These are phyloP conservation scores for Agaricales sp. DNA, from an alignment of 1,284 basidiomycete genomes.

Conservation along the genomic window DNA sequence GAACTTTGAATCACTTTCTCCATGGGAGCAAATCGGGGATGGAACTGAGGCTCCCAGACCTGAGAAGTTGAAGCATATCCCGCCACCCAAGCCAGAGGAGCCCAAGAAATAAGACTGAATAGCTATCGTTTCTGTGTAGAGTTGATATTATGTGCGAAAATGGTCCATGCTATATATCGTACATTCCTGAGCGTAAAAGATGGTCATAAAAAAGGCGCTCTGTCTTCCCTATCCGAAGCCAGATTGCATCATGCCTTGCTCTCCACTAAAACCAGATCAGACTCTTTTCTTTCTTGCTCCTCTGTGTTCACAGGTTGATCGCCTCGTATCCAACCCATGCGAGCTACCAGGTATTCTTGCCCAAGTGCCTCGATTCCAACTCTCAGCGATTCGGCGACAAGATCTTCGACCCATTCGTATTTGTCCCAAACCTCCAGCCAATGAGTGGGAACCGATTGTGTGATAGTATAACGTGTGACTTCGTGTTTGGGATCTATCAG, in stretches of 20 bases:
- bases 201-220: slow-evolving; percentile 5
- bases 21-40: slow-evolving; percentile 95
- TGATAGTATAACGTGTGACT: slow-evolving; percentile 65
- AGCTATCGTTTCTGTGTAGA: too few species aligned
- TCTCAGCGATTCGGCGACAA: slow-evolving; percentile 76
- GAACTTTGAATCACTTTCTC: slow-evolving; percentile 90
- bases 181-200: slow-evolving; percentile 5
- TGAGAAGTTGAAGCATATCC: slow-evolving; percentile 60
- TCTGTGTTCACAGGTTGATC: slow-evolving; percentile 17
- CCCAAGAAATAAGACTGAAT: slow-evolving; percentile 51
- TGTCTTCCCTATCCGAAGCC: too few species aligned
- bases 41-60: slow-evolving; percentile 68
- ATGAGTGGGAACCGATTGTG: slow-evolving; percentile 68
- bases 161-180: slow-evolving; percentile 4
- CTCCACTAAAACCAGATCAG: too few species aligned
- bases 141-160: too few species aligned
- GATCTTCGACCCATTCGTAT: slow-evolving; percentile 93
- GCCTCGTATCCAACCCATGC: slow-evolving; percentile 69
- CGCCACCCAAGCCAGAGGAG: slow-evolving; percentile 56
- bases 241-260: too few species aligned
- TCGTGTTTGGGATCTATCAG: slow-evolving; percentile 77
- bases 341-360: slow-evolving; percentile 75
- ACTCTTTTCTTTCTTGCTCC: slow-evolving; percentile 18
- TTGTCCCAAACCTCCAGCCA: slow-evolving; percentile 88
- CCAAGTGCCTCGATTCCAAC: slow-evolving; percentile 79